Base-by-base conservation (phyloP, 805 yeast species). In the Cyberlindnera mycetangii region DNA sequence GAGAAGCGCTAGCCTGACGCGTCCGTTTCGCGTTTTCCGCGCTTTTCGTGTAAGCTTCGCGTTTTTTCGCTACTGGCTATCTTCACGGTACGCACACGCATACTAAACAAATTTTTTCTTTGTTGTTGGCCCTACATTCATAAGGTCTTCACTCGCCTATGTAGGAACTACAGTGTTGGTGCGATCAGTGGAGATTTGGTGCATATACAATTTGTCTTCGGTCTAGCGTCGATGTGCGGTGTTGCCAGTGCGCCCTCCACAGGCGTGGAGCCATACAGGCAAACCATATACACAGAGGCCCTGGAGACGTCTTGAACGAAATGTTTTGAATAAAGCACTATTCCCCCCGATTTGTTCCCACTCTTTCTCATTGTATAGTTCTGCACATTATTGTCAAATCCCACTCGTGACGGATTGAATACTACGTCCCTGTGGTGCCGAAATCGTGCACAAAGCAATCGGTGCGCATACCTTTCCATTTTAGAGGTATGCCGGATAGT, bases 381-480 rank as follows among this genome's bases (percentile, higher is more conserved):
- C 28, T 25, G 73, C 72, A 68, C 72, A 66, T 61, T 35, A 44
- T 61, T 56, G 73, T 69, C 73, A 68, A 69, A 69, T 68, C 70
- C 72, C 69, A 55, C 61, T 49, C 59, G 63, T 56, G 54, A 45
- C 48, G 51, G 46, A 51, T 48, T 56, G 52, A 48, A 37, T 24
- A 54, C 53, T 45, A 51, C 67, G 61, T 53, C 62, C 66, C 59
- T 55, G 59, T 61, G 70, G 73, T 64, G 73, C 73, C 73, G 72
- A 60, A 56, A 54, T 66, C 61, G 72, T 69, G 72, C 74, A 63
- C 42, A 69, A 48, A 68, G 51, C 45, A 56, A 64, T 32, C 41
- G 39, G 37, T 37, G 39, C 41, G 38, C 20, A 18, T 37, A 33
- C 27, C 27, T 32, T 11, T 10, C 15, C 31, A 35, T 4, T 27